Evolutionary conservation across 2,329 filamentous ascomycete genomes (phyloP), one percentile per base, ranked within the genome.

Genomic region (Hysterium pulicare): DNA sequence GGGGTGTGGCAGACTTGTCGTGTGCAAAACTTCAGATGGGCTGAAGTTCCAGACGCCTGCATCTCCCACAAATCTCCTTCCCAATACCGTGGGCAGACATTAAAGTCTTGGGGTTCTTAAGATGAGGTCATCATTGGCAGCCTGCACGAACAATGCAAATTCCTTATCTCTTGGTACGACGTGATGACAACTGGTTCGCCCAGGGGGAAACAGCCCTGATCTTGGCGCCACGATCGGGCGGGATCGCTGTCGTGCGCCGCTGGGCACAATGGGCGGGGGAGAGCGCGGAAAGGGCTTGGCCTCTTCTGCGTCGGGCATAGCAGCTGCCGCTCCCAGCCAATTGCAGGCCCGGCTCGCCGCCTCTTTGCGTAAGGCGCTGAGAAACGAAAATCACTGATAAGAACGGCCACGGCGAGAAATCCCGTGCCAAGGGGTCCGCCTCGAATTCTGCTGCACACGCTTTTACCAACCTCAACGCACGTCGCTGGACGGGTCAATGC

Each of bases 371-470:
- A 41, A 41, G 38, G 38, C 21, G 19, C 16, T 41, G 28, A 41
- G 19, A 33, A 39, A 41, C 38, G 30, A 41, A 41, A 41, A 41
- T 20, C 16, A 34, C 10, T 30, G 38, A 41, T 41, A 41, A 41
- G 38, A 20, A 19, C 38, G 28, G 13, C n/a, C 38, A 7, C 58
- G 49, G 52, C 48, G 40, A 36, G 17, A 40, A 42, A 36, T 36
- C 40, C 40, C 46, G 42, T 52, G 61, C 62, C 59, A 61, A 64
- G 61, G 4, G 28, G 26, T 44, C 48, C 54, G 48, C 51, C 47
- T 44, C 39, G 19, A 33, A 9, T 10, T 7, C 24, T 28, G 24
- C 7, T 28, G 13, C 24, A 13, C 24, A 28, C 24, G 24, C 24
- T 28, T 28, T 28, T 28, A 28, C 24, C 24, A 28, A 28, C 24